These are phyloP conservation scores for Maudiozyma pseudohumilis DNA, from an alignment of 805 yeast species.

Conservation along the genomic window DNA sequence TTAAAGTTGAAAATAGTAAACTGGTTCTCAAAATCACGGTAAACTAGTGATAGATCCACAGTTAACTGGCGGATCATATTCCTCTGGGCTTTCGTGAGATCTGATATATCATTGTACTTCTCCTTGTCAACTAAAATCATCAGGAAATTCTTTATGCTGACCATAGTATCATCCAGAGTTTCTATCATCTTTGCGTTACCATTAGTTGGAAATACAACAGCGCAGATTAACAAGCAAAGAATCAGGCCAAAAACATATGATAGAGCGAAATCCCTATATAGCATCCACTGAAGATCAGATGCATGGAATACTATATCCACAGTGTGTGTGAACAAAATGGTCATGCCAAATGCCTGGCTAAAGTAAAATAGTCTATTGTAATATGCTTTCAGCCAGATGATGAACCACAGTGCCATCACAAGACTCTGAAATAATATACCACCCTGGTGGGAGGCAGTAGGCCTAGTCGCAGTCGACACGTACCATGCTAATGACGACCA, in stretches of 20 bases:
- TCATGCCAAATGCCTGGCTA: constrained; percentile 29
- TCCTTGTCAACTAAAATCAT: constrained; percentile 15
- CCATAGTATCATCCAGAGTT: constrained; percentile 20
- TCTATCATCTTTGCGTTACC: constrained; percentile 30
- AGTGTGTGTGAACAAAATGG: constrained; percentile 30
- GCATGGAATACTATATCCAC: constrained; percentile 15
- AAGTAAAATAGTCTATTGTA: constrained; percentile 34
- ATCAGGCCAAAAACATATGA: constrained; percentile 38
- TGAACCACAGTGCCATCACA: constrained; percentile 29
- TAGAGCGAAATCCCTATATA: constrained; percentile 34
- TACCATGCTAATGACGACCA: constrained; percentile 37
- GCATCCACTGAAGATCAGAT: constrained; percentile 25
- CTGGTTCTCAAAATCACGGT: constrained; percentile 37
- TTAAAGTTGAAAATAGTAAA: constrained; percentile 30
- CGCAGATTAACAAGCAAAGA: constrained; percentile 30
- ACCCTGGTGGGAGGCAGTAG: constrained; percentile 35
- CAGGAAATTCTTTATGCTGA: constrained; percentile 20
- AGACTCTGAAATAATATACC: constrained; percentile 37
- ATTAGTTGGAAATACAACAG: constrained; percentile 32
- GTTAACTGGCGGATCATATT: constrained; percentile 26
- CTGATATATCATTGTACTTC: constrained; percentile 10
- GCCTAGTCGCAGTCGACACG: constrained; percentile 33
- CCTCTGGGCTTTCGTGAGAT: constrained; percentile 18
- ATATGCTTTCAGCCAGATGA: constrained; percentile 35
- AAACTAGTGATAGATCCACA: constrained; percentile 31